phyloP scores from a whole-genome alignment of 441 rosid species.

The Euphorbia schlechtendalii region DNA sequence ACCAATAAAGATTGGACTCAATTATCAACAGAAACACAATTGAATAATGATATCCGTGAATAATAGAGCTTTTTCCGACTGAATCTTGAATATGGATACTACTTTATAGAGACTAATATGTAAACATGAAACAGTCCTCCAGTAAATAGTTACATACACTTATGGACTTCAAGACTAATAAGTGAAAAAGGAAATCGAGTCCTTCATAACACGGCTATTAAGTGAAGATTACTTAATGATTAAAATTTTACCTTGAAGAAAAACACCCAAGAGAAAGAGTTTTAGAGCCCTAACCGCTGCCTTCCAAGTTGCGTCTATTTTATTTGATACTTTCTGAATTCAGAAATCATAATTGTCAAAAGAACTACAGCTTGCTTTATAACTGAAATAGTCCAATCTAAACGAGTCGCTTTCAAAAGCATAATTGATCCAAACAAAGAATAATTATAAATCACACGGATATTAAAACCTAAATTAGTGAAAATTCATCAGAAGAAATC shows the following conservation, averaged over 20 bases:
- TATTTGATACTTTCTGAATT: slow-evolving; percentile 24
- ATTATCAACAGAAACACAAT: neutral
- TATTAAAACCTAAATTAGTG: too few species aligned
- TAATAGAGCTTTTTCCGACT: neutral
- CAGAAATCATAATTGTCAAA: neutral
- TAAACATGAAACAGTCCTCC: neutral
- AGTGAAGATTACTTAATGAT: neutral
- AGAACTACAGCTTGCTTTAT: neutral
- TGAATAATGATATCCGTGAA: neutral
- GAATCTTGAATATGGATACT: neutral
- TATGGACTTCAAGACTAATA: neutral
- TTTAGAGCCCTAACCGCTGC: slow-evolving; percentile 24
- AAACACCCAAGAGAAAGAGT: slow-evolving; percentile 25
- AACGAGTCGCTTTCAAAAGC: neutral
- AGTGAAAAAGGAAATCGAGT: neutral
- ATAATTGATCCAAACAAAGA: neutral
- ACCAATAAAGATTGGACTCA: neutral
- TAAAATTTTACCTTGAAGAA: slow-evolving; percentile 28
- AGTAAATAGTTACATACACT: too few species aligned
- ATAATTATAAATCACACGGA: too few species aligned
- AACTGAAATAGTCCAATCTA: neutral
- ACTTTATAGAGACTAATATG: neutral
- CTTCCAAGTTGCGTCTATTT: slow-evolving; percentile 23
- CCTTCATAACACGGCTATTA: neutral
- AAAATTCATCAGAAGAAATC: neutral